These are phyloP conservation scores for Trametes villosa DNA, from an alignment of 768 basidiomycete species.

Conservation along the genomic window DNA sequence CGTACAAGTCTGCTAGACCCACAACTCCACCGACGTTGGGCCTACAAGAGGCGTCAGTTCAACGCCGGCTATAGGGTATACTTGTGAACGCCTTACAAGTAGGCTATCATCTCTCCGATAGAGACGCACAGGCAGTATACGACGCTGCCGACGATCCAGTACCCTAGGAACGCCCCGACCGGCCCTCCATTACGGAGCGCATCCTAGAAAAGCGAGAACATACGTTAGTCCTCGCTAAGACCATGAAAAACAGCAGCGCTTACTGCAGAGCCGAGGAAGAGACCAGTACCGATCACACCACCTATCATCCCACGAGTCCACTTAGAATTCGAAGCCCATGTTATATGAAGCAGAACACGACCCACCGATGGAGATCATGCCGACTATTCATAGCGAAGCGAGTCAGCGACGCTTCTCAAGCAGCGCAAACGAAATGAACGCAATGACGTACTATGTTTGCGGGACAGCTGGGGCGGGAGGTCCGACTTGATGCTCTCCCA, in stretches of 20 bases:
- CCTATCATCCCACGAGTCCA: slow-evolving; percentile 16
- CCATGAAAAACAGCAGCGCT: neutral
- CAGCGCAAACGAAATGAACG: neutral
- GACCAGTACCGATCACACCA: slow-evolving; percentile 44
- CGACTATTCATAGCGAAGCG: slow-evolving; percentile 16
- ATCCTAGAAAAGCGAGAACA: slow-evolving; percentile 14
- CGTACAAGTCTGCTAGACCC: slow-evolving; percentile 53
- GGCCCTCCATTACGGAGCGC: slow-evolving; percentile 56
- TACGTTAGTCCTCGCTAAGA: neutral
- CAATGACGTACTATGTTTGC: slow-evolving; percentile 29
- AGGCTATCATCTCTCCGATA: slow-evolving; percentile 44
- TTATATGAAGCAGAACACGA: neutral
- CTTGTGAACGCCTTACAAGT: slow-evolving; percentile 23
- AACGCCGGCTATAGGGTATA: neutral
- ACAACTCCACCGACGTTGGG: slow-evolving; percentile 36
- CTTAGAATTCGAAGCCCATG: slow-evolving; percentile 8
- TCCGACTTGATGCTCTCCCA: slow-evolving; percentile 34
- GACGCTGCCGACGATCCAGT: slow-evolving; percentile 46
- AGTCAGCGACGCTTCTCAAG: neutral
- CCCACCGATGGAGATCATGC: slow-evolving; percentile 35
- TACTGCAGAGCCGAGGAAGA: slow-evolving; percentile 43
- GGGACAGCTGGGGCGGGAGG: slow-evolving; percentile 33
- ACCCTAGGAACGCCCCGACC: slow-evolving; percentile 54
- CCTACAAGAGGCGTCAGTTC: slow-evolving; percentile 1
- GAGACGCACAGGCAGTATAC: slow-evolving; percentile 40